Percentiles rank a stretch among this genome's conserved stretches.
These are phyloP conservation scores for Calonectria multiphialidica DNA, from an alignment of 2,329 filamentous ascomycete genomes.

Conservation along the genomic window DNA sequence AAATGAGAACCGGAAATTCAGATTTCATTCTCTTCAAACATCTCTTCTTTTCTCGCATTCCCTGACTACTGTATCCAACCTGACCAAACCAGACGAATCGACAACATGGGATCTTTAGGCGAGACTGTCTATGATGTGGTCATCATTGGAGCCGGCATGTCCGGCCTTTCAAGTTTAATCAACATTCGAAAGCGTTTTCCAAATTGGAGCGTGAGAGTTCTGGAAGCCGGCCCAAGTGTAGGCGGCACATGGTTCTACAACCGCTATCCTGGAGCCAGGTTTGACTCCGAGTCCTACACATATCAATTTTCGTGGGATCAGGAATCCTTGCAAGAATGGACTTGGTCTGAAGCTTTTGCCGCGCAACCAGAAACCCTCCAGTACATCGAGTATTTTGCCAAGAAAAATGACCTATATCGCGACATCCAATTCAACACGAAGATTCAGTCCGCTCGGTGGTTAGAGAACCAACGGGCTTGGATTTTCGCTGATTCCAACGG, in stretches of 20 bases:
- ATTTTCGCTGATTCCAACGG: not conserved
- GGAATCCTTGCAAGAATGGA: constrained; percentile 13
- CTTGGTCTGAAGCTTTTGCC: constrained; percentile 5
- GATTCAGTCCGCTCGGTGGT: not conserved
- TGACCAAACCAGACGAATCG: not conserved
- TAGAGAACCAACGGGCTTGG: not conserved
- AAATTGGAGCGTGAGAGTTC: constrained; percentile 29
- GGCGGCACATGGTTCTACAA: constrained; percentile 44
- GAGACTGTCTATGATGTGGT: constrained; percentile 29
- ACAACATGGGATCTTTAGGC: constrained; percentile 32
- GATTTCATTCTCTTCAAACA: not conserved
- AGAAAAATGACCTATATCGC: not conserved
- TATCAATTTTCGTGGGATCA: constrained; percentile 46
- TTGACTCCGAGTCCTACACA: constrained; percentile 53
- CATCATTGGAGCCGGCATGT: constrained; percentile 44
- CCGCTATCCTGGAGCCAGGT: constrained; percentile 48
- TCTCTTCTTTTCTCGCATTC: not conserved
- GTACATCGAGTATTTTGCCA: constrained; percentile 3
- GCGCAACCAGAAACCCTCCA: constrained; percentile 4
- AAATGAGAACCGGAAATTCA: not conserved
- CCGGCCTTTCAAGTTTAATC: constrained; percentile 55
- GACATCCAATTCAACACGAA: constrained; percentile 9
- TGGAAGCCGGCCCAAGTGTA: constrained; percentile 36
- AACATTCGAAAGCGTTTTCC: constrained; percentile 49
- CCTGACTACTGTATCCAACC: not conserved